Evolutionary conservation across 2,329 filamentous ascomycete genomes (phyloP), one percentile per base, ranked within the genome.

Genomic region (Neonectria magnoliae): DNA sequence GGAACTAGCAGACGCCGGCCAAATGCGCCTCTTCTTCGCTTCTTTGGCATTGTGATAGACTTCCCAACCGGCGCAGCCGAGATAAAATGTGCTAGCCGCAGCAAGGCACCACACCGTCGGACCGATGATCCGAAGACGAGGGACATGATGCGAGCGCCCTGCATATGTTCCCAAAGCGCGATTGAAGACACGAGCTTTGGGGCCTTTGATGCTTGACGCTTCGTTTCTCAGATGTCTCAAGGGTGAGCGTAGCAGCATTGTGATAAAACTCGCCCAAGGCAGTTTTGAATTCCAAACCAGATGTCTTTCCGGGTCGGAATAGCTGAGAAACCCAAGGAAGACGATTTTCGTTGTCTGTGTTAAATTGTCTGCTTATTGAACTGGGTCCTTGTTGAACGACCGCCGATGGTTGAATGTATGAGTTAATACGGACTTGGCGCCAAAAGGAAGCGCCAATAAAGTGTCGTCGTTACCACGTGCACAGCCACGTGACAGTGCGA

Each of bases 61-160:
- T 33, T 59, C 47, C 45, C 47, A 59, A 11, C 57, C 31, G 8
- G 57, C 57, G 14, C 57, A 59, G 3, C 47, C 57, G 18, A 59
- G 57, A 42, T 50, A 52, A n/a, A 52, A 41, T n/a, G 57, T 52
- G 33, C 57, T 18, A 9, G 47, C 47, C 7, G 48, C 57, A 7
- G 57, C 27, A 31, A 59, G 16, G n/a, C 36, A 59, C 57, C 57
- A 59, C 16, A 53, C 6, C 3, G 27, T 59, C 20, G 57, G 57
- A 8, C 57, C 47, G 16, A 18, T 20, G 20, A 57, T 33, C 7
- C 54, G 54, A 16, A 57, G 25, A 9, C 22, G 45, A 27, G 45
- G 25, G 14, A 29, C 45, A 22, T 14, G 3, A 29, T 27, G 29
- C 22, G 45, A 7, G n/a, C 14, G 22, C 22, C 22, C 7, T 13